These are phyloP conservation scores for Penicillium robsamsonii DNA, from an alignment of 495 filamentous ascomycete species.

Conservation along the genomic window DNA sequence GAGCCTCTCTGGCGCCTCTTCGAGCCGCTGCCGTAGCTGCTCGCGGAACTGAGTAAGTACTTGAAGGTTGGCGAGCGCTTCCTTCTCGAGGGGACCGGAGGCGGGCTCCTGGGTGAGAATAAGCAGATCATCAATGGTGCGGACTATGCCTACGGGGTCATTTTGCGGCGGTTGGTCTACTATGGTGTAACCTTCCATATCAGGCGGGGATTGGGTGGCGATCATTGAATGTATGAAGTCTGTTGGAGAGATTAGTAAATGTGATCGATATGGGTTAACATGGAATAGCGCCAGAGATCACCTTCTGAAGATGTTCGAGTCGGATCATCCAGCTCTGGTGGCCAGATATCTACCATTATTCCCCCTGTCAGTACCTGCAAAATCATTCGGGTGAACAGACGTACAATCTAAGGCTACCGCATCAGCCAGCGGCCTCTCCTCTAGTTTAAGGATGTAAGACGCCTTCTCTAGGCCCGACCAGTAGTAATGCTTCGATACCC, in stretches of 20 bases:
- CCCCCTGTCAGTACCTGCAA: constrained; percentile 12
- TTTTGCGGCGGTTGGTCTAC: too few species aligned
- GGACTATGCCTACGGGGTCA: not conserved
- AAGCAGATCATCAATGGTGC: constrained; percentile 20
- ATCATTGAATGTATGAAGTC: too few species aligned
- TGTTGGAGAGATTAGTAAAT: too few species aligned
- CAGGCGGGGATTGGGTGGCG: too few species aligned
- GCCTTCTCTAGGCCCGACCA: not conserved
- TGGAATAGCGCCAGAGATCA: too few species aligned
- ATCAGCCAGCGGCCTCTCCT: constrained; percentile 16
- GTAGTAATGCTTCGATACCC: constrained; percentile 10
- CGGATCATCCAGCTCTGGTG: constrained; percentile 7
- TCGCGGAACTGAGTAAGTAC: constrained; percentile 11
- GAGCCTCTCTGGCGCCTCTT: constrained; percentile 16
- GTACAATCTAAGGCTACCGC: constrained; percentile 17
- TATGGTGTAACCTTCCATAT: too few species aligned
- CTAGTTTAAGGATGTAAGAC: constrained; percentile 11
- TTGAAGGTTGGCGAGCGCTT: constrained; percentile 10
- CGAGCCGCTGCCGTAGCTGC: constrained; percentile 17
- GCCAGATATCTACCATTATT: constrained; percentile 20
- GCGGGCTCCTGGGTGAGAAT: constrained; percentile 16
- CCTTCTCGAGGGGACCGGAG: constrained; percentile 7
- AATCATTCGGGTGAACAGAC: too few species aligned
- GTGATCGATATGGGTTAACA: too few species aligned
- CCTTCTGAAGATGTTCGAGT: constrained; percentile 7